Percentiles rank a stretch among this genome's conserved stretches.
phyloP scores from a whole-genome alignment of 2,329 filamentous ascomycete genomes.

The Penicillium sp. region DNA sequence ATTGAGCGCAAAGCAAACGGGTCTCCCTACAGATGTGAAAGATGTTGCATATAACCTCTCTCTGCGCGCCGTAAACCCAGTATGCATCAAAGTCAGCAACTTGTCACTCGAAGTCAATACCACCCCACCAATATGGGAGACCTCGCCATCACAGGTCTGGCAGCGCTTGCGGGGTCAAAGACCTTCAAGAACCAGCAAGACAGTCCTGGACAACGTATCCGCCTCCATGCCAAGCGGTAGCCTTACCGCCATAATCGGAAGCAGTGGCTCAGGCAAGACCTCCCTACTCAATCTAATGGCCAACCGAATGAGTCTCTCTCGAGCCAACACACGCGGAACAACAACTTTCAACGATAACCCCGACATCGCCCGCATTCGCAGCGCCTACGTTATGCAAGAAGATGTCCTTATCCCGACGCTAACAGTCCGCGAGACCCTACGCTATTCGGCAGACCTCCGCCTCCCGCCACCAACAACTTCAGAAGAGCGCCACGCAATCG shows the following conservation, averaged over 20 bases:
- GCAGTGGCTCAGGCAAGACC: slow-evolving; percentile 65
- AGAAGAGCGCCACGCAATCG: slow-evolving; percentile 53
- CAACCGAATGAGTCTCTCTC: slow-evolving; percentile 54
- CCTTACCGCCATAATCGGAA: slow-evolving; percentile 66
- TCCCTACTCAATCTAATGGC: slow-evolving; percentile 63
- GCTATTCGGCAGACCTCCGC: slow-evolving; percentile 63
- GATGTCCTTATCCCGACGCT: slow-evolving; percentile 64
- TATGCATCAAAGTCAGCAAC: slow-evolving; percentile 32
- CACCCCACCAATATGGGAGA: slow-evolving; percentile 28
- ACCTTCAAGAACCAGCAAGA: slow-evolving; percentile 27
- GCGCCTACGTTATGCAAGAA: slow-evolving; percentile 60
- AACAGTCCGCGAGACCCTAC: slow-evolving; percentile 66
- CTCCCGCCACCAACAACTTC: slow-evolving; percentile 55
- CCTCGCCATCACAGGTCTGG: slow-evolving; percentile 26
- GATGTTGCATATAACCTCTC: slow-evolving; percentile 27
- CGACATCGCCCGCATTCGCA: slow-evolving; percentile 41
- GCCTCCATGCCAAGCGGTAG: slow-evolving; percentile 58
- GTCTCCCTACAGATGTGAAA: slow-evolving; percentile 5
- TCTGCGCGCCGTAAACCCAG: slow-evolving; percentile 34
- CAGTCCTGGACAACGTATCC: slow-evolving; percentile 55
- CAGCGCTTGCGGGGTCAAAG: slow-evolving; percentile 24
- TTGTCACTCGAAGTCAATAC: slow-evolving; percentile 30
- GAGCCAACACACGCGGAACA: slow-evolving; percentile 45
- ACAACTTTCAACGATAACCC: slow-evolving; percentile 54
- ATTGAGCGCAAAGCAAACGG: slow-evolving; percentile 7